Evolutionary conservation across 371 early-diverging fungal species (phyloP).

Genomic region (Batrachochytrium dendrobatidis): DNA sequence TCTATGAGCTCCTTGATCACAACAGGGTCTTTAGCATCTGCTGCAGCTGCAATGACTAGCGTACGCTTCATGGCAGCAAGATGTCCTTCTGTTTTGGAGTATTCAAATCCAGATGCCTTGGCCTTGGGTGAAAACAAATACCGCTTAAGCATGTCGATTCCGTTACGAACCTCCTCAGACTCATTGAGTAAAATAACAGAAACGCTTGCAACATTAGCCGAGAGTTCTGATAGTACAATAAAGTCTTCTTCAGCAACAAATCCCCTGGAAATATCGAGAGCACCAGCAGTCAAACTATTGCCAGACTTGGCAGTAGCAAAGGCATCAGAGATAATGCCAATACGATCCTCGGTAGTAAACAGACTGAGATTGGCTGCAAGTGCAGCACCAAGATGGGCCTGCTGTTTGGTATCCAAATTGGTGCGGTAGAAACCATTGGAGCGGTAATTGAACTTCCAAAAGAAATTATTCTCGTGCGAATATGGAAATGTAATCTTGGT

Average conservation of each 20-base stretch:
- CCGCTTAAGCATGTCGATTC: constrained; percentile 32
- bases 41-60: constrained; percentile 44
- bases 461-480: constrained; percentile 14
- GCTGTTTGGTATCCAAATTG: constrained; percentile 29
- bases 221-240: constrained; percentile 47
- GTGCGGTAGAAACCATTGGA: constrained; percentile 50
- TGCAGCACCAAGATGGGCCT: constrained; percentile 18
- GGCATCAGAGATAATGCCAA: constrained; percentile 42
- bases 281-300: constrained; percentile 46
- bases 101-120: constrained; percentile 35
- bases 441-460: constrained; percentile 46
- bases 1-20: constrained; percentile 51
- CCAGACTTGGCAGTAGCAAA: constrained; percentile 60
- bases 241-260: constrained; percentile 58
- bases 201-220: constrained; percentile 18
- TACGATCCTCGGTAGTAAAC: constrained; percentile 35
- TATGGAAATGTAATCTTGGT: constrained; percentile 39
- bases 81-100: constrained; percentile 27
- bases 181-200: constrained; percentile 35
- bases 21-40: constrained; percentile 36
- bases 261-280: constrained; percentile 52
- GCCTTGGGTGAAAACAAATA: constrained; percentile 36
- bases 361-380: constrained; percentile 24
- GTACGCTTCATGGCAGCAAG: constrained; percentile 36
- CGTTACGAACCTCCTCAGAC: constrained; percentile 25